Conservation (phyloP, 2,329 filamentous ascomycete genomes). For the Phyllosticta capitalensis region DNA sequence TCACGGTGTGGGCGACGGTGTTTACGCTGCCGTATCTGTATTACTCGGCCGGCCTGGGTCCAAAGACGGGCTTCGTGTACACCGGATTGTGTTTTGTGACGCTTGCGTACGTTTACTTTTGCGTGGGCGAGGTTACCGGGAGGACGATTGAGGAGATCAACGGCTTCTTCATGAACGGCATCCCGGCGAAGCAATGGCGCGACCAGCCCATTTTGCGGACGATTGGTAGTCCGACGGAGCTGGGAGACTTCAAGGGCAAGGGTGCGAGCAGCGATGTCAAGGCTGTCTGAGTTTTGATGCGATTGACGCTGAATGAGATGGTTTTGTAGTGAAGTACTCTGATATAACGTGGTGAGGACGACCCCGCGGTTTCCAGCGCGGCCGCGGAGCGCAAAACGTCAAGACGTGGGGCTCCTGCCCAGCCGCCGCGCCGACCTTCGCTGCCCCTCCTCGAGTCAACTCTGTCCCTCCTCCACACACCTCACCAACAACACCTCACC, state of each 20-base stretch:
- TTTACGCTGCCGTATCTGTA: constrained; percentile 10
- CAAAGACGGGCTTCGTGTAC: constrained; percentile 9
- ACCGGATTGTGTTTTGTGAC: constrained; percentile 6
- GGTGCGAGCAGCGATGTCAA: neutral
- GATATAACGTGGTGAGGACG: too few relatives aligned
- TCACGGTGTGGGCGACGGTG: constrained; percentile 2
- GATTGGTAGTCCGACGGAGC: neutral
- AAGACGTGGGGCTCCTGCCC: constrained; percentile 9
- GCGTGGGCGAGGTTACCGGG: constrained; percentile 2
- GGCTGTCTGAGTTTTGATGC: too few relatives aligned
- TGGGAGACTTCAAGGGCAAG: neutral
- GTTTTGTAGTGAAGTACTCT: neutral
- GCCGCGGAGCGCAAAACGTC: neutral
- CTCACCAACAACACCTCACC: neutral
- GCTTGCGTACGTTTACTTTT: constrained; percentile 8
- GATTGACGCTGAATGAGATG: too few relatives aligned
- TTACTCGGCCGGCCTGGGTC: constrained; percentile 2
- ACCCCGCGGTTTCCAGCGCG: neutral
- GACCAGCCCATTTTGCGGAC: neutral
- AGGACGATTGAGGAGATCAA: constrained; percentile 10
- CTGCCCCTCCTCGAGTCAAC: constrained; percentile 1
- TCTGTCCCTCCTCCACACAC: constrained; percentile 22
- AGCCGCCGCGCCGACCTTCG: constrained; percentile 6
- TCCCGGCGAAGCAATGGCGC: neutral
- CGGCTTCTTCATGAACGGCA: constrained; percentile 16